Conservation (phyloP, 441 rosid species). For the Theobroma grandiflorum region DNA sequence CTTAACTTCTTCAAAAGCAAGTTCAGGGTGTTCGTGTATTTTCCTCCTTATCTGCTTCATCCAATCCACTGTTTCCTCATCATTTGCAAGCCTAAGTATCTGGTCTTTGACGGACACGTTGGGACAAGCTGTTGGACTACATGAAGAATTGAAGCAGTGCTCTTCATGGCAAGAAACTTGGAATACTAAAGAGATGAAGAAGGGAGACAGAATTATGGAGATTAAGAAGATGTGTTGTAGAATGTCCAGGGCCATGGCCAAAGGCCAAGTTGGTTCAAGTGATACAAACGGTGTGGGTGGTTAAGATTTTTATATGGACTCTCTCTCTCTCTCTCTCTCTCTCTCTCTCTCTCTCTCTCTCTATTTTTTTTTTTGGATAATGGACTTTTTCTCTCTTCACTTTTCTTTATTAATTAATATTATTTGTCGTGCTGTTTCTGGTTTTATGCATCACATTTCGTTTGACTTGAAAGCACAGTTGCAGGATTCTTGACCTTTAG, state of each 20-base stretch:
- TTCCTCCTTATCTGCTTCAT: slow-evolving; percentile 53
- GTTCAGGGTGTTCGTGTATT: slow-evolving; percentile 68
- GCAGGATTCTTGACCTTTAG: too few relatives aligned
- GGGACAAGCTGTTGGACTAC: not conserved
- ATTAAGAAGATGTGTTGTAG: slow-evolving; percentile 15
- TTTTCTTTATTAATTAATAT: not conserved
- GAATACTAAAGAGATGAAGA: slow-evolving; percentile 27
- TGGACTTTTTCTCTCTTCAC: not conserved
- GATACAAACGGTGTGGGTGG: not conserved
- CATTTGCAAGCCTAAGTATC: slow-evolving; percentile 43
- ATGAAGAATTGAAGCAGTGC: not conserved
- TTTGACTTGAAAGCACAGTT: too few relatives aligned
- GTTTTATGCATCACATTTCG: not conserved
- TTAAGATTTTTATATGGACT: not conserved
- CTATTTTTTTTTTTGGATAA: too few relatives aligned
- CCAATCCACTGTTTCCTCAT: slow-evolving; percentile 44
- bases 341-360: too few relatives aligned
- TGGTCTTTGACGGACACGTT: slow-evolving; percentile 31
- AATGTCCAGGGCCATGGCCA: not conserved
- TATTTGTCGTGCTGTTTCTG: not conserved
- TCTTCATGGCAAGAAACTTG: slow-evolving; percentile 6
- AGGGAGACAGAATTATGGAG: slow-evolving; percentile 19
- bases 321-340: too few relatives aligned
- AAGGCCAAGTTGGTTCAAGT: not conserved
- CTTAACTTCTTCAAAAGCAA: slow-evolving; percentile 58